A percentile compares a stretch with the other conserved stretches of the same genome.
Conservation (phyloP, 2,329 filamentous ascomycete genomes). For the Exophiala calicioides region DNA sequence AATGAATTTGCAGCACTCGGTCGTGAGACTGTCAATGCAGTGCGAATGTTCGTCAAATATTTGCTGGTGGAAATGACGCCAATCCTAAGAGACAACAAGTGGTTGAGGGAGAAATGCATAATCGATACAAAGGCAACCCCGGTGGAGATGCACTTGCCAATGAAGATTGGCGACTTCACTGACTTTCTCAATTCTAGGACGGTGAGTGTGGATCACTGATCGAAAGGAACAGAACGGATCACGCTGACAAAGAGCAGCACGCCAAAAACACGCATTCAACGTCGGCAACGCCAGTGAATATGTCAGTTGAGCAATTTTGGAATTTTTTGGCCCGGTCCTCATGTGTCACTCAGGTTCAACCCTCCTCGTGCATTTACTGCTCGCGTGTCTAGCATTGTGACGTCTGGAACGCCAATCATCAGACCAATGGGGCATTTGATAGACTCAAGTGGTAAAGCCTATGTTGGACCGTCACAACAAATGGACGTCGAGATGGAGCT, state of each 20-base stretch:
- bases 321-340: not conserved
- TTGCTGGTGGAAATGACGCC: constrained; percentile 5
- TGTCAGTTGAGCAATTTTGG: constrained; percentile 3
- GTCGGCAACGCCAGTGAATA: constrained; percentile 7
- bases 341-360: constrained; percentile 7
- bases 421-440: constrained; percentile 12
- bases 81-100: constrained; percentile 7
- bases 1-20: constrained; percentile 7
- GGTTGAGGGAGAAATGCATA: constrained; percentile 2
- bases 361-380: constrained; percentile 10
- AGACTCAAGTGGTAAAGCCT: constrained; percentile 8
- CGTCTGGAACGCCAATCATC: constrained; percentile 6
- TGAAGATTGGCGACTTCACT: constrained; percentile 12
- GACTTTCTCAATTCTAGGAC: constrained; percentile 12
- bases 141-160: constrained; percentile 15
- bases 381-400: constrained; percentile 10
- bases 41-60: constrained; percentile 5
- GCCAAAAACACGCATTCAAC: constrained; percentile 12
- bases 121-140: not conserved
- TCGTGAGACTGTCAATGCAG: constrained; percentile 3
- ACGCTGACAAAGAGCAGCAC: constrained; percentile 1
- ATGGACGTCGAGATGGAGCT: constrained; percentile 79
- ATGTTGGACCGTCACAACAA: constrained; percentile 60
- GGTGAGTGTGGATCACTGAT: constrained; percentile 1
- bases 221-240: not conserved